Base-by-base conservation (phyloP, 176 grass and related monocot species). In the Puya raimondii region DNA sequence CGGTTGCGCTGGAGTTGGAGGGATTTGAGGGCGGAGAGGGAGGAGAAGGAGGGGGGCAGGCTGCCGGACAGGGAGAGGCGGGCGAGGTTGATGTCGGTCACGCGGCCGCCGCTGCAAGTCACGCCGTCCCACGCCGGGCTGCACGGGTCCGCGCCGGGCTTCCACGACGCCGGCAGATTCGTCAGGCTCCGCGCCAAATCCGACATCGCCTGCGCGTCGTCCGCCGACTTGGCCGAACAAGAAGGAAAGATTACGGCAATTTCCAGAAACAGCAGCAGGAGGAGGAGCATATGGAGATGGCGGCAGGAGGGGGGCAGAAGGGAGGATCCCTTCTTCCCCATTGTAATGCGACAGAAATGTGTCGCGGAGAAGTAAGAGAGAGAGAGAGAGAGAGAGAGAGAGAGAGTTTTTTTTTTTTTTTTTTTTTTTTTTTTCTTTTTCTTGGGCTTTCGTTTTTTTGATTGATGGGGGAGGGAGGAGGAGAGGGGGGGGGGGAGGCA, bases 41-140 rank as follows among this genome's bases (percentile, higher is more conserved):
- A n/a, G 8, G 50, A 13, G 18, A 77, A 2, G 18, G 75, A 58
- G 17, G 9, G 0, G 9, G 75, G 66, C 3, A 77, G 75, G 52
- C 51, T 20, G 1, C 75, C 75, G 6, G 75, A 61, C 53, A 77
- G 29, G 0, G 63, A 71, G 0, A 18, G 9, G 56, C 74, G 69
- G 49, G 49, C 63, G 51, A 97, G 89, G 68, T 85, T 84, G 79
- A 97, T 85, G 49, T 25, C 25, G 63, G 78, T 76, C 65, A 97
- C 89, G 17, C 79, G 77, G 14, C 79, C 84, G 33, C 67, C 80
- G 52, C 67, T 49, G 53, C 81, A 86, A 27, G 53, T 58, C 18
- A 81, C 68, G 18, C 83, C 83, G 1, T 54, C 48, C 82, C 82
- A 85, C 20, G 1, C 47, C 18, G 18, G 61, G 7, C 66, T 72